Base-by-base conservation (phyloP, 768 basidiomycete species). In the Ephemerocybe angulata region DNA sequence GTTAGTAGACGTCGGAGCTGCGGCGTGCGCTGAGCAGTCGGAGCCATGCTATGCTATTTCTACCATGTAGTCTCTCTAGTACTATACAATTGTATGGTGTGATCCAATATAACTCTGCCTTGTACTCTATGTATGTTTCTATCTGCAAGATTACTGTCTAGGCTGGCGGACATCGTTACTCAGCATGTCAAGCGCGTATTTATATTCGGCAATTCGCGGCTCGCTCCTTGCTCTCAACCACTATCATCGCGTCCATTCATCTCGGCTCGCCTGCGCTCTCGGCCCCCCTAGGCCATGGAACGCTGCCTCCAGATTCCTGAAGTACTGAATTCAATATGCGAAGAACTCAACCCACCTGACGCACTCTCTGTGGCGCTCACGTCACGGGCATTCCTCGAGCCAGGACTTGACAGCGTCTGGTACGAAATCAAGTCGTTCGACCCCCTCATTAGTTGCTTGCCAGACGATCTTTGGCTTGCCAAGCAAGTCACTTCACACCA, bases 371-470 rank as follows among this genome's bases (percentile, higher is more conserved):
- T 21, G 5, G 30, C 29, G 1, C 33, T 49, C 17, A 49, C 58
- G 3, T 59, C 55, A 28, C 44, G 42, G 1, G 42, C 51, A 2
- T 58, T 62, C 35, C 25, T 50, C 13, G 58, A 57, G 33, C 56
- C 61, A 1, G 58, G 53, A 15, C 54, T 60, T 15, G 48, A 58
- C n/a, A 22, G 35, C 7, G 46, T 59, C 21, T 62, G 61, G 61
- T 22, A 47, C 28, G 44, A 51, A 10, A 43, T 62, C 11, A 50
- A 35, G 3, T 49, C 44, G 3, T 31, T 62, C 11, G 42, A 57
- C 49, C 61, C 61, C 24, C 56, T 62, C n/a, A 37, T 62, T 3
- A 49, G n/a, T 10, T 54, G 59, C 19, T 38, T 62, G 19, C 61
- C 61, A 12, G 44, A 47, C 3, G 44, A 28, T 3, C 24, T 42